Base-by-base conservation (phyloP, 1,139 yeast species). In the Blastobotrys serpentis region DNA sequence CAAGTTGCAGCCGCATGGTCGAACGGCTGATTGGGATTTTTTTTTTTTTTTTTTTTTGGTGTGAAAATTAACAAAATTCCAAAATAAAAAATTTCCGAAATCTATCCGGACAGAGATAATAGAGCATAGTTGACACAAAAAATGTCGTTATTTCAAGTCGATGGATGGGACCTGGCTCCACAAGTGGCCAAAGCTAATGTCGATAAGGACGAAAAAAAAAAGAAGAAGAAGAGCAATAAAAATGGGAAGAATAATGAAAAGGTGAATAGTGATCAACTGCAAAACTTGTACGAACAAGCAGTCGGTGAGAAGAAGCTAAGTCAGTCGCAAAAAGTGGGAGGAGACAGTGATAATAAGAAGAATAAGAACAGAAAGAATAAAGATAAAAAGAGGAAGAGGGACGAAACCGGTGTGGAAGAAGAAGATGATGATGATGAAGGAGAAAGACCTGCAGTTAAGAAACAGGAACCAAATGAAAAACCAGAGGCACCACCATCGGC, bases 131-230 rank as follows among this genome's bases (percentile, higher is more conserved):
- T 21, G 39, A 5, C 16, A 14, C 39, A 11, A 10, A 16, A 29
- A 29, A 85, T 84, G 92, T 79, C 86, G 23, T 73, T 86, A 57
- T 87, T 87, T 63, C 77, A 84, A 64, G 89, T 85, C 14, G 86
- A 82, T 43, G 95, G 95, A 16, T 87, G 96, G 96, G 76, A 83
- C 54, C 66, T 87, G 52, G 79, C 83, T 56, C 69, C 74, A 40
- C 72, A 75, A 55, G 76, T 84, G 16, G 80, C 75, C 64, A 17
- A 65, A 61, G 50, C 59, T 14, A 43, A 49, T 18, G 39, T 48
- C 17, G 23, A 40, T 40, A 48, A 52, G 45, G 48, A 47, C 40
- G 44, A 47, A 13, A 48, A 47, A 43, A 52, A 51, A 42, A 51
- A 56, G 42, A 48, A 47, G 34, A 47, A 47, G 49, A 56, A 52